Evolutionary conservation across 2,329 filamentous ascomycete genomes (phyloP), one percentile per base, ranked within the genome.

Genomic region (Tolypocladium sp.): DNA sequence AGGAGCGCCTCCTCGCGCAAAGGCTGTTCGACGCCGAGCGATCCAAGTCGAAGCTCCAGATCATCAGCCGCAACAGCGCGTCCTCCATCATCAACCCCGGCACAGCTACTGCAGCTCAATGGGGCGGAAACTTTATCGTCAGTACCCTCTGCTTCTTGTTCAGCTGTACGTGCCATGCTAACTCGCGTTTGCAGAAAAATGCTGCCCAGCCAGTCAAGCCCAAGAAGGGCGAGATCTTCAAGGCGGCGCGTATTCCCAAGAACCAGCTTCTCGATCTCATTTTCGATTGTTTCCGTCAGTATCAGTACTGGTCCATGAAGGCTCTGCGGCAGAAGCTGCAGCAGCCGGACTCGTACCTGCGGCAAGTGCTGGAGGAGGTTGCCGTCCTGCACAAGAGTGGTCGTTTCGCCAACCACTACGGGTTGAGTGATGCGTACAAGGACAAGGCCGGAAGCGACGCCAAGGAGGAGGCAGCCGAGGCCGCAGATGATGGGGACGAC

Each of bases 261-360:
- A 88, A 91, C 79, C 89, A 94, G 68, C 85, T 99, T 63, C 77
- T 96, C 75, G 92, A 97, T 75, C 82, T 85, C 63, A 86, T 99
- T 62, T 92, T 93, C 78, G 77, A 82, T 55, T 89, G 87, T 70
- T 99, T 97, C 84, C 84, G 87, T 59, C 79, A 89, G 68, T 96
- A 89, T 79, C 86, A 88, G 67, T 97, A 94, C 74, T 99, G 93
- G 92, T 87, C 89, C n/a, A 90, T 97, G 80, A 92, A 91, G 69
- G 85, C 89, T 6, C 83, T 99, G 65, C 91, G 91, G 63, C 81
- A 85, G 56, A 79, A 82, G 61, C 83, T 95, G 44, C 84, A 87
- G 61, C 94, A 99, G 75, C 94, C 94, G 1, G 94, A 97, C 71
- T 87, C 89, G n/a, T 97, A 92, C 72, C 83, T 99, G 62, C 91